These are phyloP conservation scores for Fusarium sp. DNA, from an alignment of 2,329 filamentous ascomycete genomes.

Conservation along the genomic window DNA sequence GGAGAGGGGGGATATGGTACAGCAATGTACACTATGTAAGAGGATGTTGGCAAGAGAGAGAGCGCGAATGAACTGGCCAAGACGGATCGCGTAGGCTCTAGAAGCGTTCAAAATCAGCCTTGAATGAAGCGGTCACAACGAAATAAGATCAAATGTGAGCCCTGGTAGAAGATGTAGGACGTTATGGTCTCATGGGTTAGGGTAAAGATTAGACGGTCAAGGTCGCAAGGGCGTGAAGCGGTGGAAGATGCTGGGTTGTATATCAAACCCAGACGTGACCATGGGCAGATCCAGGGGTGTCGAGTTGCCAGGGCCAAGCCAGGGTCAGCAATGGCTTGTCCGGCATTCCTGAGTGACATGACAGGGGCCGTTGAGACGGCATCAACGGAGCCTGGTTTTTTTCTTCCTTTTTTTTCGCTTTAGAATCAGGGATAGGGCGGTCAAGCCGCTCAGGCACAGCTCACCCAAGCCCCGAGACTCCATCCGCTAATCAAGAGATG, in stretches of 20 bases:
- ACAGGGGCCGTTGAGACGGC: slow-evolving; percentile 10
- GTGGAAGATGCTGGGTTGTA: slow-evolving; percentile 33
- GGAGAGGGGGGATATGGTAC: not conserved
- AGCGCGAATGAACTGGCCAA: slow-evolving; percentile 9
- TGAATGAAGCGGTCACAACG: slow-evolving; percentile 36
- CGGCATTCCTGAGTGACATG: slow-evolving; percentile 17
- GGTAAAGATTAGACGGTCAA: slow-evolving; percentile 37
- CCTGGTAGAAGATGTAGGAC: slow-evolving; percentile 17
- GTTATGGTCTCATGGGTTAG: slow-evolving; percentile 37
- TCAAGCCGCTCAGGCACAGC: slow-evolving; percentile 34
- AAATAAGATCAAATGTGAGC: slow-evolving; percentile 16
- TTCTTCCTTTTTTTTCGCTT: slow-evolving; percentile 17
- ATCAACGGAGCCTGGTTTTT: slow-evolving; percentile 7
- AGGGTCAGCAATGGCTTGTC: slow-evolving; percentile 34
- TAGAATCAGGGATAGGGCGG: slow-evolving; percentile 28
- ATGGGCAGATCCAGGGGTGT: slow-evolving; percentile 42
- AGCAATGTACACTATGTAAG: not conserved
- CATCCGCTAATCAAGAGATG: slow-evolving; percentile 35
- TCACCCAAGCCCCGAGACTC: slow-evolving; percentile 28
- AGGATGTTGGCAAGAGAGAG: slow-evolving; percentile 3
- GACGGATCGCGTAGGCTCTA: slow-evolving; percentile 28
- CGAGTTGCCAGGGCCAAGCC: slow-evolving; percentile 10
- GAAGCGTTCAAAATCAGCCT: slow-evolving; percentile 27
- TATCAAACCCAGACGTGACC: slow-evolving; percentile 26
- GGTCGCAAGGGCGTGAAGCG: slow-evolving; percentile 23